Evolutionary conservation across 2,329 filamentous ascomycete species (phyloP), one percentile per base, ranked within the genome.

Genomic region (Geoglossum cookeanum): DNA sequence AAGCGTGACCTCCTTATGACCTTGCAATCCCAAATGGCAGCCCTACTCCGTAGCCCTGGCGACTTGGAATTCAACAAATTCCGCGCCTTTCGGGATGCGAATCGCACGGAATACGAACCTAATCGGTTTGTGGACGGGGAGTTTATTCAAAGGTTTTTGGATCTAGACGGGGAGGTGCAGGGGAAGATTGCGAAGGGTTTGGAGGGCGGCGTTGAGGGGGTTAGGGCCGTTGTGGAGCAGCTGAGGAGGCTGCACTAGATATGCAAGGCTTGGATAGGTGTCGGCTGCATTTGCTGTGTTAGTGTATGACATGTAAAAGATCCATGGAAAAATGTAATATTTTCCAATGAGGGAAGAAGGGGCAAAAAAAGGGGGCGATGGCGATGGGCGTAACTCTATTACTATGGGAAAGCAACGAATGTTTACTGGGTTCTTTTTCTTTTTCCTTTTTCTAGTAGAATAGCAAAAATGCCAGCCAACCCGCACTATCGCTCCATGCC

Each of bases 41-140:
- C 76, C 3, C 74, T 79, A 4, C 75, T 95, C 32, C 72, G 78
- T 39, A 81, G 80, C 0, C 78, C 85, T 0, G 92, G 92, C 0
- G 73, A 82, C 53, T 78, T 94, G 54, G 76, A 82, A 0, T 97
- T 95, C 68, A 78, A 81, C 44, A 74, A 76, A 27, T 98, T 87
- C 72, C 79, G 92, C n/a, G 85, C 85, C 0, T 94, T 91, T 71
- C 81, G 81, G 60, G 94, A 81, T 57, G 74, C 80, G 29, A 81
- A 84, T 30, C 74, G 83, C 17, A 79, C 85, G 59, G 78, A 80
- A 0, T 82, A 85, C 0, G 87, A 84, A 44, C 91, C 92, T 0
- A 86, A 81, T 65, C 78, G 91, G 1, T 97, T 97, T 64, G 79
- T 98, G 11, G 92, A 98, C 65, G 92, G 91, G 0, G 91, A 96